A percentile compares a stretch with the other conserved stretches of the same genome.
Evolutionary conservation across 768 basidiomycete species (phyloP).

Genomic region (Auricularia sp.): DNA sequence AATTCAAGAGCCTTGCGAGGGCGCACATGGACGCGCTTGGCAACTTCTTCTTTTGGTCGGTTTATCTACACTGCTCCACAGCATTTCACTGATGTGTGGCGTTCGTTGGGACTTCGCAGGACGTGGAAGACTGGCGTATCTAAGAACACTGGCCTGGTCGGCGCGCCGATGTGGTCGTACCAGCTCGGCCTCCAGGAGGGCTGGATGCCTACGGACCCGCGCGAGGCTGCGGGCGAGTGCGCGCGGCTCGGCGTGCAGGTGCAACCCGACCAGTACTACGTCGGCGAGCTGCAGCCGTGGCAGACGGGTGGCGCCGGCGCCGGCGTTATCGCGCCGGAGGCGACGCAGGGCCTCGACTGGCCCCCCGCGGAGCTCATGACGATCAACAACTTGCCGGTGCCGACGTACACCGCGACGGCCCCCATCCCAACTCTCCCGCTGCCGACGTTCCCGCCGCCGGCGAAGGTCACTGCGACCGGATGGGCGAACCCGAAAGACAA

Average conservation of each 20-base stretch:
- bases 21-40: conserved; percentile 83
- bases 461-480: conserved; percentile 40
- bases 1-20: conserved; percentile 60
- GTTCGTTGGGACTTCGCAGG: conserved; percentile 32
- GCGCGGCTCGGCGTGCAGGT: conserved; percentile 26
- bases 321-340: conserved; percentile 53
- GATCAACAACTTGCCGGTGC: conserved; percentile 44
- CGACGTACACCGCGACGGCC: conserved; percentile 65
- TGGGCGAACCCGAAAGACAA: conserved; percentile 76
- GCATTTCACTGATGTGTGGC: neutral
- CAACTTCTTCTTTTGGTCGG: conserved; percentile 16
- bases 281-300: conserved; percentile 53
- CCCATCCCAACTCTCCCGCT: conserved; percentile 53
- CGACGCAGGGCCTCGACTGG: conserved; percentile 43
- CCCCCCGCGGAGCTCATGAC: conserved; percentile 50
- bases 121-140: conserved; percentile 60
- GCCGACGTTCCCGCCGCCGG: conserved; percentile 48
- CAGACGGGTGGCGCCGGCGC: conserved; percentile 73
- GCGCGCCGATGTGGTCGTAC: conserved; percentile 62
- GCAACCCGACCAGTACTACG: conserved; percentile 23
- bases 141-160: neutral
- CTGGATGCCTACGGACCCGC: conserved; percentile 89
- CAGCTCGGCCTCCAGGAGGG: conserved; percentile 80
- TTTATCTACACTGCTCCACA: conserved; percentile 9
- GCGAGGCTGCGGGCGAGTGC: conserved; percentile 64